Evolutionary conservation across 768 basidiomycete genomes (phyloP), one percentile per base, ranked within the genome.

Genomic region (Trametes cinnabarina): DNA sequence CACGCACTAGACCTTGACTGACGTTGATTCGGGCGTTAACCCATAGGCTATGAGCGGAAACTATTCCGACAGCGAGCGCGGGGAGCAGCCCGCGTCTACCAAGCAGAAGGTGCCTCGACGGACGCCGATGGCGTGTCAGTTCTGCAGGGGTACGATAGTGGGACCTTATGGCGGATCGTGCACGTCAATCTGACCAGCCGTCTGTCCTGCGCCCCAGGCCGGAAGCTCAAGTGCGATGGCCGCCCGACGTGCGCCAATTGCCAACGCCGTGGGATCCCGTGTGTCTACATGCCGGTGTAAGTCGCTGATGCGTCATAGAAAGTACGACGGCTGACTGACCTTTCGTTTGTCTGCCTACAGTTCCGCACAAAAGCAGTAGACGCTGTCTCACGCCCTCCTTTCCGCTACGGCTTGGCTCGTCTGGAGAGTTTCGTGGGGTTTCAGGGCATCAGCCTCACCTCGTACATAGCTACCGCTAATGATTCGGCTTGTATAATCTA

Each of bases 211-310:
- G 41, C 19, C 19, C 2, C 62, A 88, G 87, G 83, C 4, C 77
- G 87, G 55, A 88, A 88, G 71, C 69, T 90, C 52, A 89, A 88
- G 71, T 90, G 88, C 64, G 86, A 88, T 64, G 88, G 88, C 57
- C 78, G 79, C 22, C 83, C 86, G 4, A 79, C 81, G 23, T 90
- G 88, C 68, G 76, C 73, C 32, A 88, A 89, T 66, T 90, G 88
- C 70, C 77, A 82, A 66, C 77, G 78, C 56, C 79, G 88, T 34
- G 76, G 77, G 20, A 78, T 77, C 61, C 77, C 82, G 1, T 90
- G 88, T 62, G 62, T 67, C 53, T 90, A 89, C 68, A 64, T 75
- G 20, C 84, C 88, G 46, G 88, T 89, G 86, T 87, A 76, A 71
- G 85, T 76, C 14, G 25, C 7, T 28, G 43, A 30, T 35, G 40